These are phyloP conservation scores for Triglochin maritima DNA, from an alignment of 106 monocot species.

Conservation along the genomic window DNA sequence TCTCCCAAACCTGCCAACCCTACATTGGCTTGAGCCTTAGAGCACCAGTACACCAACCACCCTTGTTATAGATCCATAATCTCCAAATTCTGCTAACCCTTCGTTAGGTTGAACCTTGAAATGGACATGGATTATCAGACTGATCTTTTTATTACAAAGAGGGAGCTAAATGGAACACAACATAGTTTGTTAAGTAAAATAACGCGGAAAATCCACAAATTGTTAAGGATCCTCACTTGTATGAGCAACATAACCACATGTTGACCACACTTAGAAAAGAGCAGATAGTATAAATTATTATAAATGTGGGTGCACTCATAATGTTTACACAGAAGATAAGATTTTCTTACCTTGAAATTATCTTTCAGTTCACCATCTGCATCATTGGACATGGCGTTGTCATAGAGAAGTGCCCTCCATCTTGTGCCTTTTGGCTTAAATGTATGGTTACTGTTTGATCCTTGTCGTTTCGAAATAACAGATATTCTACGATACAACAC, in stretches of 20 bases:
- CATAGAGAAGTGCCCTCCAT: slow-evolving; percentile 10
- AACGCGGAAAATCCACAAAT: no score
- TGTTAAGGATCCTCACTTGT: no score
- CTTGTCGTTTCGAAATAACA: background rate
- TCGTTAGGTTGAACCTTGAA: no score
- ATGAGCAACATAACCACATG: background rate
- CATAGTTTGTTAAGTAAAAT: no score
- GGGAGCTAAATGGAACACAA: no score
- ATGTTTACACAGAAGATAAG: background rate
- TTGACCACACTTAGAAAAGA: background rate
- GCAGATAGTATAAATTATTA: background rate
- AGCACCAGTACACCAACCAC: no score
- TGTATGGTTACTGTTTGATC: background rate
- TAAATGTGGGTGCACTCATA: background rate
- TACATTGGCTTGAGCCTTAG: no score
- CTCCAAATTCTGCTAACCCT: no score
- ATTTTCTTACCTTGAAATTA: slow-evolving; percentile 1
- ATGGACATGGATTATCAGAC: no score
- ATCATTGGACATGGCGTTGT: background rate
- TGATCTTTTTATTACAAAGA: no score
- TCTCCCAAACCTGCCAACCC: no score
- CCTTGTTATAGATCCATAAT: no score
- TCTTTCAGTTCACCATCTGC: background rate
- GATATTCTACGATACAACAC: background rate
- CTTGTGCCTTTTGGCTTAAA: slow-evolving; percentile 4